A percentile compares a stretch with the other conserved stretches of the same genome.
Evolutionary conservation across 2,329 filamentous ascomycete species (phyloP).

Genomic region (Apiospora hydei): DNA sequence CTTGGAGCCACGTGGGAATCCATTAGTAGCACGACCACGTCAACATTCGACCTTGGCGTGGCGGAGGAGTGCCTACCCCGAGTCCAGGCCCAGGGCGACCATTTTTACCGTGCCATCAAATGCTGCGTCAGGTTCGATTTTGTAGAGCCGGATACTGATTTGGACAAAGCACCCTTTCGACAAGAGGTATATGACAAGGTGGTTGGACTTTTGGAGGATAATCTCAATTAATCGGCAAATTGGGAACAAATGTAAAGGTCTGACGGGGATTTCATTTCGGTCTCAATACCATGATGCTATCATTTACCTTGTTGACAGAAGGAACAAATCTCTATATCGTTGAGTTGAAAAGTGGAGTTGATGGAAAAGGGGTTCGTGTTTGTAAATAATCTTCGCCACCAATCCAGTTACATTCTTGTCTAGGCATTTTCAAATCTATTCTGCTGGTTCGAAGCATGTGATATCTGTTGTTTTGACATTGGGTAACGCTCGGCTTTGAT

Average conservation of each 20-base stretch:
- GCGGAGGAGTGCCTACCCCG: neutral
- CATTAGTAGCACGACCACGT: neutral
- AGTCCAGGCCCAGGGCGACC: neutral
- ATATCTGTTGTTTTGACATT: neutral
- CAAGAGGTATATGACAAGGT: slow-evolving; percentile 4
- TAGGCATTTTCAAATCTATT: neutral
- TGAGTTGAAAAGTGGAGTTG: no score
- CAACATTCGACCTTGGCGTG: neutral
- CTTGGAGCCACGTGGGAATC: no score
- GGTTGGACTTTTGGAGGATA: neutral
- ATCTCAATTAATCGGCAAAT: neutral
- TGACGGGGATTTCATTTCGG: no score
- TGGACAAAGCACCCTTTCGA: neutral
- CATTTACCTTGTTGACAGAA: no score
- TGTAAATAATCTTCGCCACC: no score
- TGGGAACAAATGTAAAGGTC: neutral
- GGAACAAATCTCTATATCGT: no score
- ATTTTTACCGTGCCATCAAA: neutral
- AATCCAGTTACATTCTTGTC: neutral
- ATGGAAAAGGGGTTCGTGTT: no score
- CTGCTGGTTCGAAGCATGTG: neutral
- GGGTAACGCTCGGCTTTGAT: neutral
- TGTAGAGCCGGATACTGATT: neutral
- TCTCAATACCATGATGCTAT: no score
- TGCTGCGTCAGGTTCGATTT: neutral